phyloP scores from a whole-genome alignment of 768 basidiomycete species.

The Trametes cubensis region DNA sequence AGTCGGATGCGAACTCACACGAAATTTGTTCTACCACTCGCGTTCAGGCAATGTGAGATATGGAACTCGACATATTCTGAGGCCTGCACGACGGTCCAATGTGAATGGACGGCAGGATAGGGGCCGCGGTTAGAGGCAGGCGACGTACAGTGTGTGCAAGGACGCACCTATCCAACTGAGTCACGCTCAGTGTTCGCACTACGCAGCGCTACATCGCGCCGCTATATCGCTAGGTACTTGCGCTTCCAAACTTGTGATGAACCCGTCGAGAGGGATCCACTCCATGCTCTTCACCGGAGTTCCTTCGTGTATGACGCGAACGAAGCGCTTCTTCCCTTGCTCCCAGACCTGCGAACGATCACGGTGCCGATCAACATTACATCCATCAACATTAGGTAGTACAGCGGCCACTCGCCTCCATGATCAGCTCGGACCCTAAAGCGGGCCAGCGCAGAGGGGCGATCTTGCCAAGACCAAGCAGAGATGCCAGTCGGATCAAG shows the following conservation, averaged over 20 bases:
- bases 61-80: too few species aligned
- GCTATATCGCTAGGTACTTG: slow-evolving; percentile 42
- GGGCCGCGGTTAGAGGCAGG: too few species aligned
- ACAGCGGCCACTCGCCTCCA: slow-evolving; percentile 40
- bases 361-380: too few species aligned
- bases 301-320: slow-evolving; percentile 50
- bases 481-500: slow-evolving; percentile 43
- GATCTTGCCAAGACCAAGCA: slow-evolving; percentile 43
- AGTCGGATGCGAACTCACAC: too few species aligned
- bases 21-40: too few species aligned
- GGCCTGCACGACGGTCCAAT: too few species aligned
- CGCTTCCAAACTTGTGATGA: slow-evolving; percentile 37
- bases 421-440: slow-evolving; percentile 48
- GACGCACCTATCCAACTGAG: too few species aligned
- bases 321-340: slow-evolving; percentile 32
- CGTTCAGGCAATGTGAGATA: too few species aligned
- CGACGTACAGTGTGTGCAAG: too few species aligned
- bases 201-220: slow-evolving; percentile 24
- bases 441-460: slow-evolving; percentile 48
- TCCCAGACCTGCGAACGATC: slow-evolving; percentile 43
- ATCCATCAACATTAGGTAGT: neutral
- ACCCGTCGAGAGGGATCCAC: slow-evolving; percentile 41
- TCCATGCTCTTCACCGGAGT: slow-evolving; percentile 39
- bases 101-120: too few species aligned
- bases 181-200: too few species aligned